A percentile compares a stretch with the other conserved stretches of the same genome.
Conservation (phyloP, 768 basidiomycete species). For the Boletus sp. region DNA sequence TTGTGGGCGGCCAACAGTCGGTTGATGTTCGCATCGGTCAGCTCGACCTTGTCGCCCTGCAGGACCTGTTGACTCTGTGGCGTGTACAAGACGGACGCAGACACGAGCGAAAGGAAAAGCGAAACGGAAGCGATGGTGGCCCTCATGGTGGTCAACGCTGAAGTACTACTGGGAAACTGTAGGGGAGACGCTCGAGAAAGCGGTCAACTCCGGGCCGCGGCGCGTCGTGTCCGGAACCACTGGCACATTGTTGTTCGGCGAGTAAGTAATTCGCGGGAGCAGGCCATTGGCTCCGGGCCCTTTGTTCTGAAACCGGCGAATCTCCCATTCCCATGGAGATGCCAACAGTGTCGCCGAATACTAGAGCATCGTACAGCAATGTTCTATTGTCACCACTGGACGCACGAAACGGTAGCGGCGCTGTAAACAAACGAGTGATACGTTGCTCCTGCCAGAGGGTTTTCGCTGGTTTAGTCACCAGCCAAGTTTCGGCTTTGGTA, state of each 20-base stretch:
- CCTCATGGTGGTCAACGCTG: not conserved
- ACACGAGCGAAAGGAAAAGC: not conserved
- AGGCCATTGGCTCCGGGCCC: not conserved
- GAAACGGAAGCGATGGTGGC: not conserved
- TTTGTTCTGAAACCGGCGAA: no score
- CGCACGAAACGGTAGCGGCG: no score
- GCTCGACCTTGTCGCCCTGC: not conserved
- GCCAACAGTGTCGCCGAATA: no score
- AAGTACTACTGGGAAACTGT: not conserved
- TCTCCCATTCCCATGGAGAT: no score
- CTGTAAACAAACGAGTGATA: no score
- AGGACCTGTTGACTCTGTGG: not conserved
- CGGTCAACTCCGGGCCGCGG: not conserved
- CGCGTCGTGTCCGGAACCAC: not conserved
- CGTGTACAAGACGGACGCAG: not conserved
- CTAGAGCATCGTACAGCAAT: no score
- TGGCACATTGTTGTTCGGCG: not conserved
- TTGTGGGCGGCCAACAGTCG: constrained; percentile 10
- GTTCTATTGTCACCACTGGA: no score
- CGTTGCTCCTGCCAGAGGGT: no score
- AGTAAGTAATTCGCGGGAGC: not conserved
- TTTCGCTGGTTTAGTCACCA: no score
- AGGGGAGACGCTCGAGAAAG: not conserved
- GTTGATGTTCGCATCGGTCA: not conserved
- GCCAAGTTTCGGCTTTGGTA: not conserved